Base-by-base conservation (phyloP, 345 rosid genomes). In the Eucalyptus decipiens region DNA sequence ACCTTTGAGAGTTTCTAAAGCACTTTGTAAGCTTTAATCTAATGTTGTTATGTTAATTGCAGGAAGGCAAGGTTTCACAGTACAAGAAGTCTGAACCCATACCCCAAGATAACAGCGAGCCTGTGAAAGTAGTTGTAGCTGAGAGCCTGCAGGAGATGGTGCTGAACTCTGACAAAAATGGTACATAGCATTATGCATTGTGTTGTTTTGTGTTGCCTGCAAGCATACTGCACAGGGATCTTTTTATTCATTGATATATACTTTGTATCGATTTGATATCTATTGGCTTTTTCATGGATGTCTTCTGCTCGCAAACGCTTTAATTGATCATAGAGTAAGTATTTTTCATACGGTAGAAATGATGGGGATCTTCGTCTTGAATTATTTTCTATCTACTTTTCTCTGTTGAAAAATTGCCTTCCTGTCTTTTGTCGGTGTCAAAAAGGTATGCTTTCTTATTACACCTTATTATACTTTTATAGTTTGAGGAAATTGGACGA, bases 71-170 rank as follows among this genome's bases (percentile, higher is more conserved):
- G 76, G 95, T 96, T 89, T 89, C 85, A 4, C 93, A 94, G 85
- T 94, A 72, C 92, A 94, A 54, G 89, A 96, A 96, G 91, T 97
- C 99, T 86, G 98, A 98, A 89, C 98, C 99, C n/a, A 92, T 98
- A 56, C 99, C 99, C 43, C 93, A 94, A 90, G 95, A 91, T 86
- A 98, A 98, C 91, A 90, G 93, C 4, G 99, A 96, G 89, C 99
- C 99, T 30, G 99, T 96, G 88, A 97, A 98, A 94, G 97, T 98
- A 50, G 95, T 97, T 26, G 99, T 98, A 72, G 99, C 97, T n/a
- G 99, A 98, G 90, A 98, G 62, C 90, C 94, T 98, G 56, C 94
- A 97, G 50, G 96, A 97, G 23, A 69, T 94, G 23, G 99, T 97
- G 87, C 88, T 94, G 90, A 96, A 96, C 40, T 96, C 99, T 60